phyloP scores from a whole-genome alignment of 306 rosid genomes.

The Carpinus viminea region DNA sequence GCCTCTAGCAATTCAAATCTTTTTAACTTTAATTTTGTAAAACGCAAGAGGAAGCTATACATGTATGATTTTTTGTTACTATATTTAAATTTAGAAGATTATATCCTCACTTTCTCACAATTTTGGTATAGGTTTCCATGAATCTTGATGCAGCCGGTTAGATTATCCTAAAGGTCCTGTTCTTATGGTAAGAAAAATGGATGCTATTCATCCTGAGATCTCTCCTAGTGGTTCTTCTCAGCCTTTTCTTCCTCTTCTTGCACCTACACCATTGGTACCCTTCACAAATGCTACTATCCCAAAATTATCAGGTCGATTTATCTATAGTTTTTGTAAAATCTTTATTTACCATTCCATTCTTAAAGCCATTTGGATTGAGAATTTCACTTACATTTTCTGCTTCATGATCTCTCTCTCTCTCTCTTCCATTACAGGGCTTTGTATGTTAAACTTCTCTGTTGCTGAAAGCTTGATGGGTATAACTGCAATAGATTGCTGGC shows the following conservation, averaged over 20 bases:
- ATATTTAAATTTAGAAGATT: not conserved
- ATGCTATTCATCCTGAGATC: conserved; percentile 56
- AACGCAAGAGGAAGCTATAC: not conserved
- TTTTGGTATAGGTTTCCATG: conserved; percentile 52
- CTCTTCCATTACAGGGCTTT: conserved; percentile 58
- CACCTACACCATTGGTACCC: too few species aligned
- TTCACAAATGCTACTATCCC: conserved; percentile 75
- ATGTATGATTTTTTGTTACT: conserved; percentile 3
- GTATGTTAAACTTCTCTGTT: conserved; percentile 73
- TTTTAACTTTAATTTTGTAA: not conserved
- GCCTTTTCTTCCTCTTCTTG: too few species aligned
- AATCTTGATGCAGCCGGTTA: conserved; percentile 38
- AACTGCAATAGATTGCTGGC: conserved; percentile 88
- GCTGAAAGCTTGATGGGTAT: conserved; percentile 69
- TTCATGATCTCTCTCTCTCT: conserved; percentile 18
- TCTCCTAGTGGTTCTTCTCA: too few species aligned
- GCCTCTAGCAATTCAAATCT: not conserved
- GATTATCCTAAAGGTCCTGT: conserved; percentile 33
- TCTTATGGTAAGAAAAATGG: conserved; percentile 37
- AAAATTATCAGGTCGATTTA: conserved; percentile 72
- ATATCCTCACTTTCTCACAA: conserved; percentile 17
- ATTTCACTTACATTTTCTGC: not conserved
- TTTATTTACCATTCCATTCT: conserved; percentile 17
- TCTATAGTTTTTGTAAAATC: not conserved
- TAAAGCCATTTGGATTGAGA: conserved; percentile 12